These are phyloP conservation scores for Coemansia sp. DNA, from an alignment of 192 early-diverging fungal genomes.

Conservation along the genomic window DNA sequence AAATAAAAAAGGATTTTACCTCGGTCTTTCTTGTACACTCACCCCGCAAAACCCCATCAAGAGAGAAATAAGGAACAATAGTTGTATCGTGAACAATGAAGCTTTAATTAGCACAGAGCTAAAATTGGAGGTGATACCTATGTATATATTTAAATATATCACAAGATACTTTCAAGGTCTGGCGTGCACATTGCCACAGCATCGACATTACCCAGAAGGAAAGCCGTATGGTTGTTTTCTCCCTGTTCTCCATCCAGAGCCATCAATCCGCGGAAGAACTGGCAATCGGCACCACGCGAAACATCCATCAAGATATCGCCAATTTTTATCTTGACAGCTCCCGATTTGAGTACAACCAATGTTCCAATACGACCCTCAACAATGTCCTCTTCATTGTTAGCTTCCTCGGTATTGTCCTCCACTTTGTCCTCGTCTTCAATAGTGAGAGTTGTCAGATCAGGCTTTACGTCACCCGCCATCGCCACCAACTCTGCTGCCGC, in stretches of 20 bases:
- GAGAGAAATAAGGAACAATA: not conserved
- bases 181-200: constrained; percentile 46
- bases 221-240: constrained; percentile 16
- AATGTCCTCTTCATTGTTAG: constrained; percentile 4
- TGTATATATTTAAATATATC: not conserved
- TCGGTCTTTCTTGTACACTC: not conserved
- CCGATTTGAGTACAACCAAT: constrained; percentile 41
- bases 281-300: constrained; percentile 39
- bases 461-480: constrained; percentile 37
- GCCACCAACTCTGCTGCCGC: constrained; percentile 9
- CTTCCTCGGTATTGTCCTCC: constrained; percentile 20
- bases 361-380: constrained; percentile 49
- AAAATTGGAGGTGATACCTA: not conserved
- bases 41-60: not conserved
- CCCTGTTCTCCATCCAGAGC: constrained; percentile 27
- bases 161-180: constrained; percentile 43
- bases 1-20: not conserved
- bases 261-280: constrained; percentile 45
- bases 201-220: constrained; percentile 44
- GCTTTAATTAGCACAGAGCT: not conserved
- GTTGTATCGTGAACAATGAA: not conserved
- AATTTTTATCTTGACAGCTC: constrained; percentile 33
- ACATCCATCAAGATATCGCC: constrained; percentile 52
- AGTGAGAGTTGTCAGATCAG: constrained; percentile 16
- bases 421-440: not conserved